Conservation (phyloP, 768 basidiomycete genomes). For the Phylloporus arenicola region DNA sequence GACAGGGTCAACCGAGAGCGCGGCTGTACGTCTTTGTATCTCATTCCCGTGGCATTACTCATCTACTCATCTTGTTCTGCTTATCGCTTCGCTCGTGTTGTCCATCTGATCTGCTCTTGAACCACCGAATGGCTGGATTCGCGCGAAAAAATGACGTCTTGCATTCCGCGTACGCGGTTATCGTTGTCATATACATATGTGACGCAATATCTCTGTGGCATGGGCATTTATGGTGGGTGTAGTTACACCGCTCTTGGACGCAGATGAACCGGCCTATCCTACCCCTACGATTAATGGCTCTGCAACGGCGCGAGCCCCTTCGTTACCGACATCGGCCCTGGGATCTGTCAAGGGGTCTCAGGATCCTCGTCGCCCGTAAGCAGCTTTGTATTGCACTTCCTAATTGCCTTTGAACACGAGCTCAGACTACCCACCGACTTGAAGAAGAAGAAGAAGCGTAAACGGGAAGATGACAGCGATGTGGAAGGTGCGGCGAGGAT, state of each 20-base stretch:
- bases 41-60: constrained; percentile 7
- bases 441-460: constrained; percentile 84
- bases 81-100: constrained; percentile 12
- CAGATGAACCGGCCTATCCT: constrained; percentile 42
- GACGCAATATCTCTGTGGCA: constrained; percentile 14
- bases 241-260: constrained; percentile 47
- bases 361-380: constrained; percentile 62
- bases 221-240: constrained; percentile 3
- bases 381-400: constrained; percentile 9
- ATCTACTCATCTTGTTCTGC: constrained; percentile 8
- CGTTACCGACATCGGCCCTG: constrained; percentile 42
- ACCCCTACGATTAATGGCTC: constrained; percentile 29
- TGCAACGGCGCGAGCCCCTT: constrained; percentile 44
- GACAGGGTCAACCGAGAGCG: constrained; percentile 71
- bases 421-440: constrained; percentile 41
- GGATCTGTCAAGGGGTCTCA: constrained; percentile 50
- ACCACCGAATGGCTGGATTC: constrained; percentile 8
- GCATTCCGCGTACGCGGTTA: background rate
- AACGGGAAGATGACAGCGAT: constrained; percentile 74
- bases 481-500: constrained; percentile 47
- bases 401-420: background rate
- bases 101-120: constrained; percentile 3
- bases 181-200: background rate
- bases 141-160: constrained; percentile 4
- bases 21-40: constrained; percentile 55